These are phyloP conservation scores for Neophaeococcomyces aloes DNA, from an alignment of 2,329 filamentous ascomycete species.

Conservation along the genomic window DNA sequence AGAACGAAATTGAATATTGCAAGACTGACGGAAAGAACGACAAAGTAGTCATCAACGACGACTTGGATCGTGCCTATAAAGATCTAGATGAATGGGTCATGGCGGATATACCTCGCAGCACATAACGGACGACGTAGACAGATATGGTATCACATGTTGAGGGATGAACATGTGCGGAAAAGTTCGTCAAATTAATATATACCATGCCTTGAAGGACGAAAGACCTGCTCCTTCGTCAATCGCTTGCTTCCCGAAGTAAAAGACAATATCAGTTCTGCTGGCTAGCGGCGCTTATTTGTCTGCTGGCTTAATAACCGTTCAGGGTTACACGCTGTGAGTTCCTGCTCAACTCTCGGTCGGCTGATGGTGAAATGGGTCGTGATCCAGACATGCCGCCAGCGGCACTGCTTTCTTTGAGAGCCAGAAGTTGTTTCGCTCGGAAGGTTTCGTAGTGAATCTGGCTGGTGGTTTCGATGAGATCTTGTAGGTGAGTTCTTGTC, in stretches of 20 bases:
- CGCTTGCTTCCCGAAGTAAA: conserved; percentile 3
- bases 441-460: conserved; percentile 99
- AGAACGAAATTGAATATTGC: conserved; percentile 62
- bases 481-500: conserved; percentile 93
- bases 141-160: too few relatives aligned
- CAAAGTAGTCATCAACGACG: conserved; percentile 55
- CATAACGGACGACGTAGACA: background rate
- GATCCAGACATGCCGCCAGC: conserved; percentile 61
- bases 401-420: conserved; percentile 94
- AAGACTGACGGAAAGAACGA: conserved; percentile 57
- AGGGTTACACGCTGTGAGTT: conserved; percentile 96
- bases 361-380: conserved; percentile 88
- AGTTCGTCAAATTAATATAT: conserved; percentile 7
- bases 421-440: conserved; percentile 96
- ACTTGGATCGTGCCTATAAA: conserved; percentile 46
- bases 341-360: conserved; percentile 90
- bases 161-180: background rate
- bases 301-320: conserved; percentile 75
- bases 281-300: background rate
- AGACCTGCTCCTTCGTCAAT: conserved; percentile 19
- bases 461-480: conserved; percentile 96
- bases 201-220: conserved; percentile 12
- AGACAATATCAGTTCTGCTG: background rate
- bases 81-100: conserved; percentile 46
- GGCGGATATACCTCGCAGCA: conserved; percentile 18